These are phyloP conservation scores for Trichoderma reesei DNA, from an alignment of 495 filamentous ascomycete genomes.

Conservation along the genomic window DNA sequence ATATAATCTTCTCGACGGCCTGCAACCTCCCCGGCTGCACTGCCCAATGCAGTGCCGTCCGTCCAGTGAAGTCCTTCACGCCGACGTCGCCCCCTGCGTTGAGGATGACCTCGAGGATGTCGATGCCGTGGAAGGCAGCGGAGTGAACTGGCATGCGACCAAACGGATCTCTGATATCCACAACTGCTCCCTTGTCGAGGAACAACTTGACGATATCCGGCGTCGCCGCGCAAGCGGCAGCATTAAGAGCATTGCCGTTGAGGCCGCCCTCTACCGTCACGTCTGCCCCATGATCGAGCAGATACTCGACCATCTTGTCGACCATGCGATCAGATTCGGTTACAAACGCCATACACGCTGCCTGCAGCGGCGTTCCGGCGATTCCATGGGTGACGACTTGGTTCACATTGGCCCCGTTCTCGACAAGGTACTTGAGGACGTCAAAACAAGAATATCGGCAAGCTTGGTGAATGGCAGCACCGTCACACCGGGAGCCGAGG, in stretches of 20 bases:
- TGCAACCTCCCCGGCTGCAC: constrained; percentile 2
- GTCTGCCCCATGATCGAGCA: constrained; percentile 16
- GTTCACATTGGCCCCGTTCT: constrained; percentile 16
- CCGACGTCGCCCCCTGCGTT: constrained; percentile 10
- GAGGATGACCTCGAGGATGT: constrained; percentile 12
- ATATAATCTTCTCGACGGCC: constrained; percentile 11
- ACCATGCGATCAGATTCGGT: not conserved
- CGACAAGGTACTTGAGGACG: constrained; percentile 13
- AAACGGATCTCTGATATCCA: constrained; percentile 10
- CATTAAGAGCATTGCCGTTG: constrained; percentile 9
- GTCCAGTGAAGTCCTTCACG: constrained; percentile 11
- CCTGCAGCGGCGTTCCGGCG: constrained; percentile 16
- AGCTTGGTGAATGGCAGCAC: constrained; percentile 14
- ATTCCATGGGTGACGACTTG: constrained; percentile 4
- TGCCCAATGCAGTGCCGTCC: constrained; percentile 15
- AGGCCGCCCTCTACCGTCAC: constrained; percentile 10
- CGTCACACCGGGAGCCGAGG: constrained; percentile 4
- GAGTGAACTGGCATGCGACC: constrained; percentile 16
- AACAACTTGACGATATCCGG: constrained; percentile 8
- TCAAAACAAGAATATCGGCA: not conserved
- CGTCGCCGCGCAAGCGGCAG: not conserved
- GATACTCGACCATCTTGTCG: constrained; percentile 11
- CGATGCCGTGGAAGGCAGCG: constrained; percentile 7
- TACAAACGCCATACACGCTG: constrained; percentile 8
- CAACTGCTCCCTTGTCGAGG: constrained; percentile 13